Conservation (phyloP, 140 eudicot species). For the Senecio squalidus region DNA sequence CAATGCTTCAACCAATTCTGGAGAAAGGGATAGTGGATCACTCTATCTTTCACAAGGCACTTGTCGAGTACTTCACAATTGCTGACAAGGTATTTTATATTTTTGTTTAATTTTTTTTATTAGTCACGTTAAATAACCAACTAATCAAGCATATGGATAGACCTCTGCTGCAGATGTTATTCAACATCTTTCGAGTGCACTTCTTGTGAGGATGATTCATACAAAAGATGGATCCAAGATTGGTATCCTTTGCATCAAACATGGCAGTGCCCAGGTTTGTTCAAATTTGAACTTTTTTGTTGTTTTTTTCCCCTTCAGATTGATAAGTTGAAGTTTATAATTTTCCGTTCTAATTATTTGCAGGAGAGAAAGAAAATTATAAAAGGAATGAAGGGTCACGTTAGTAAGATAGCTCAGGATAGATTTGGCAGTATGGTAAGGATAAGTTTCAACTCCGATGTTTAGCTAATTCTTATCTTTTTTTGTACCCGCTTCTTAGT, state of each 20-base stretch:
- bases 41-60: conserved; percentile 72
- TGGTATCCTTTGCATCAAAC: conserved; percentile 74
- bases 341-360: neutral
- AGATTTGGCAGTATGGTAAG: conserved; percentile 72
- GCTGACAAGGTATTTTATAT: conserved; percentile 64
- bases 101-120: neutral
- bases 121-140: conserved; percentile 13
- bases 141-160: conserved; percentile 35
- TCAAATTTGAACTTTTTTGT: neutral
- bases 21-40: conserved; percentile 97
- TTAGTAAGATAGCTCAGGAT: conserved; percentile 75
- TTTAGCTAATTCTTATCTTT: neutral
- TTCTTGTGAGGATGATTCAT: conserved; percentile 74
- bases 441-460: neutral
- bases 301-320: neutral
- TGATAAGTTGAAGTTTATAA: neutral
- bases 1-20: conserved; percentile 70
- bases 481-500: neutral
- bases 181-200: conserved; percentile 70
- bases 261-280: conserved; percentile 93
- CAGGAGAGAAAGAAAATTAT: conserved; percentile 93
- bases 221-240: conserved; percentile 83
- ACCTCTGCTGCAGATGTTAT: conserved; percentile 83
- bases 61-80: conserved; percentile 67
- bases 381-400: conserved; percentile 81